phyloP scores from a whole-genome alignment of 1,139 yeast genomes.

The Hansenula lynferdii region DNA sequence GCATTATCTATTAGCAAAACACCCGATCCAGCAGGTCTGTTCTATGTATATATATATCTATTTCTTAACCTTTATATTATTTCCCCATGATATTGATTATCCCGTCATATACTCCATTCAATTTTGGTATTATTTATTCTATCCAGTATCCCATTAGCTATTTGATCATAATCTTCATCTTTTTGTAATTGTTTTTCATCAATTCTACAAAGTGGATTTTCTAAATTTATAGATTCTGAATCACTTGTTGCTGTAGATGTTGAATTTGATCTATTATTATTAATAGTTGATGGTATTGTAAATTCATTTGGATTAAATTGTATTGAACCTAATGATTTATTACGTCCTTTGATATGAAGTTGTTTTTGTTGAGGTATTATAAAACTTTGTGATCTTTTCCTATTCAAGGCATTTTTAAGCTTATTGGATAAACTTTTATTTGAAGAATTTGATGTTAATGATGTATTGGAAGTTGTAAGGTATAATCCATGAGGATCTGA shows the following conservation, averaged over 20 bases:
- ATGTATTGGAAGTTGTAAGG: slow-evolving; percentile 1
- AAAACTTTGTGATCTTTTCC: slow-evolving; percentile 1
- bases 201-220: background rate
- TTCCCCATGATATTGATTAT: background rate
- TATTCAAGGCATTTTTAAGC: background rate
- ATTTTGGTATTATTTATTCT: background rate
- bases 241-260: slow-evolving; percentile 1
- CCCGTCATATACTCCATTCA: slow-evolving; percentile 2
- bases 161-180: background rate
- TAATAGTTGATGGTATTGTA: background rate
- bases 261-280: background rate
- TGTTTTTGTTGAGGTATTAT: background rate
- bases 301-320: background rate
- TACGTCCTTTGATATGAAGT: no score
- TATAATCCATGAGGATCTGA: slow-evolving; percentile 1
- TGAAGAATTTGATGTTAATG: background rate
- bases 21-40: no score
- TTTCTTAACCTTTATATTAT: background rate
- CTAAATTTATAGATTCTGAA: background rate
- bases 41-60: no score
- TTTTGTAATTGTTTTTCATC: slow-evolving; percentile 1
- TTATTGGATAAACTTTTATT: background rate
- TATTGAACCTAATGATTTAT: slow-evolving; percentile 1
- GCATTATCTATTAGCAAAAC: no score
- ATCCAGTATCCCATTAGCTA: slow-evolving; percentile 1